Evolutionary conservation across 208 protist genomes (phyloP).

Genomic region (Wallacemonas sp.): DNA sequence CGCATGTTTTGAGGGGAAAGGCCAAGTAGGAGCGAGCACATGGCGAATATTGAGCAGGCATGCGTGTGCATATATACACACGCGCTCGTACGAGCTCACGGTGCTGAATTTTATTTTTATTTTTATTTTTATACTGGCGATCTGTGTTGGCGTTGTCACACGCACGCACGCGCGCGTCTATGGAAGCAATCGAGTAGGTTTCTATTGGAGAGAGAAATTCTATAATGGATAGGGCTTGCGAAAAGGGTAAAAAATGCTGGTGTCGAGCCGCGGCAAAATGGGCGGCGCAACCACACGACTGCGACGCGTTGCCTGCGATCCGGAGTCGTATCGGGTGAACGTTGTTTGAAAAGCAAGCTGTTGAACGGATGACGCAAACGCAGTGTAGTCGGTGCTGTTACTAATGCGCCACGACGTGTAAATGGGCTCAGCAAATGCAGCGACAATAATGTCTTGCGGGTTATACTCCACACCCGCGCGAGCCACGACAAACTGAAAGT

Average conservation of each 20-base stretch:
- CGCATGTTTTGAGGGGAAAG: no score
- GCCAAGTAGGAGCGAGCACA: no score
- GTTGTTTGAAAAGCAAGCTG: constrained; percentile 49
- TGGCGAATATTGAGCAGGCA: no score
- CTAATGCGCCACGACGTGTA: constrained; percentile 47
- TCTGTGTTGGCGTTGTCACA: no score
- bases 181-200: no score
- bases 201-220: no score
- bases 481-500: constrained; percentile 72
- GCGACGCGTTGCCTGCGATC: constrained; percentile 48
- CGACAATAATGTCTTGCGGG: constrained; percentile 77
- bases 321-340: constrained; percentile 46
- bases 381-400: constrained; percentile 52
- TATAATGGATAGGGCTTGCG: constrained; percentile 32
- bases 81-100: no score
- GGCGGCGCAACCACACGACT: constrained; percentile 54
- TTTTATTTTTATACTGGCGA: neutral
- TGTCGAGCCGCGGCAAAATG: constrained; percentile 62
- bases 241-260: constrained; percentile 84
- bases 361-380: constrained; percentile 35
- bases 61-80: no score
- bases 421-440: constrained; percentile 62
- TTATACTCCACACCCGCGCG: constrained; percentile 72
- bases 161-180: no score
- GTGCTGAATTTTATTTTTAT: no score